A percentile compares a stretch with the other conserved stretches of the same genome.
Conservation (phyloP, 371 early-diverging fungal genomes). For the Amoeboaphelidium protococcarum region DNA sequence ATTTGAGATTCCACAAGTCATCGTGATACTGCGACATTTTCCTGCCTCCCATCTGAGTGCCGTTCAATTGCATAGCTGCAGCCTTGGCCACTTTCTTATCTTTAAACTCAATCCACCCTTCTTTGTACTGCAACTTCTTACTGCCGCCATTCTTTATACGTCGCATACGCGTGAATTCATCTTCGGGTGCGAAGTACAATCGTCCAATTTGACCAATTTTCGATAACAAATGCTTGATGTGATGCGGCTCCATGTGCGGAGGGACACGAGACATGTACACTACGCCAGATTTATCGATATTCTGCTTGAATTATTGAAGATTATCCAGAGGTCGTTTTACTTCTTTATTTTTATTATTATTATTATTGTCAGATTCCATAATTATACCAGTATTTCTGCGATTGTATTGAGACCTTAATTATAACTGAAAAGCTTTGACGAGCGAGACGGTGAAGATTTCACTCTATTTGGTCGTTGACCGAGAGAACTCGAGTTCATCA, state of each 20-base stretch:
- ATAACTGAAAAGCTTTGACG: too few species aligned
- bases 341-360: too few species aligned
- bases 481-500: too few species aligned
- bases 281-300: conserved; percentile 47
- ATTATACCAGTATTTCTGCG: too few species aligned
- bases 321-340: too few species aligned
- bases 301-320: conserved; percentile 40
- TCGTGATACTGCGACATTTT: conserved; percentile 54
- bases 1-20: conserved; percentile 87
- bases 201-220: conserved; percentile 52
- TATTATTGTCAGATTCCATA: too few species aligned
- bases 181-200: conserved; percentile 57
- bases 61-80: conserved; percentile 46
- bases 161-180: conserved; percentile 11
- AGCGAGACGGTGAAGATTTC: too few species aligned
- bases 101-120: conserved; percentile 91
- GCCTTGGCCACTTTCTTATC: conserved; percentile 63
- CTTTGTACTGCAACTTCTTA: conserved; percentile 32
- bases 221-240: conserved; percentile 36
- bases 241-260: conserved; percentile 63
- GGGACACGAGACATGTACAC: conserved; percentile 73
- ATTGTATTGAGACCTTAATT: too few species aligned
- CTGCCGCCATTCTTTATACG: conserved; percentile 27
- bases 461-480: too few species aligned
- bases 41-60: conserved; percentile 52